Evolutionary conservation across 768 basidiomycete genomes (phyloP), one percentile per base, ranked within the genome.

Genomic region (Naganishia friedmannii): DNA sequence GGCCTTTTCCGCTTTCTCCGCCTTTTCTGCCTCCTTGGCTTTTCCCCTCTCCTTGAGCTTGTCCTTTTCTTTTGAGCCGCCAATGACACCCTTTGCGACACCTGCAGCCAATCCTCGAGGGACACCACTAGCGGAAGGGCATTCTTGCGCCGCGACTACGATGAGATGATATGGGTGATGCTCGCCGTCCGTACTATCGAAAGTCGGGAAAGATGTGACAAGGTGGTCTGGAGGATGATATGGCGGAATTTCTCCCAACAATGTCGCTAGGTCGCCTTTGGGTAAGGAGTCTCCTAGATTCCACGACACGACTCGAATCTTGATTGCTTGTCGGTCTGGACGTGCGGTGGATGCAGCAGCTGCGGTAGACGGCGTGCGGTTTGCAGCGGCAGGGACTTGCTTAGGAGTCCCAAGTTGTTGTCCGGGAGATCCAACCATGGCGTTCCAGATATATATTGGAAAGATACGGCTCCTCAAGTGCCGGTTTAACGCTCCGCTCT

Each of bases 271-370:
- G 57, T 81, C 80, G 17, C 80, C 80, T 72, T 81, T 81, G 19
- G 80, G 80, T 54, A 80, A 57, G 13, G 78, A 74, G 72, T 81
- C 80, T 6, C 78, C 80, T 76, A 81, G 77, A 58, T 81, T 81
- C 80, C 80, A 81, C 54, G 77, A 78, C 28, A 76, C 72, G 53
- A 80, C 69, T 26, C 77, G 70, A 26, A 81, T 76, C 70, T 79
- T 81, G 67, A 81, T 78, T 6, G 76, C 74, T 7, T 78, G 68
- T 26, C 67, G 67, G 29, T 56, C 23, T 32, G 67, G 67, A 17
- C 26, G 54, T 31, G 48, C n/a, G 28, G 66, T 31, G 1, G 66
- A 39, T 9, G 51, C 32, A 17, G 29, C 13, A 21, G 31, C 32
- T 13, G 31, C 48, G 5, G 66, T 34, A 2, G 28, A 9, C n/a